Percentiles rank a stretch among this genome's conserved stretches.
Evolutionary conservation across 495 filamentous ascomycete genomes (phyloP).

Genomic region (Talaromyces wortmannii): DNA sequence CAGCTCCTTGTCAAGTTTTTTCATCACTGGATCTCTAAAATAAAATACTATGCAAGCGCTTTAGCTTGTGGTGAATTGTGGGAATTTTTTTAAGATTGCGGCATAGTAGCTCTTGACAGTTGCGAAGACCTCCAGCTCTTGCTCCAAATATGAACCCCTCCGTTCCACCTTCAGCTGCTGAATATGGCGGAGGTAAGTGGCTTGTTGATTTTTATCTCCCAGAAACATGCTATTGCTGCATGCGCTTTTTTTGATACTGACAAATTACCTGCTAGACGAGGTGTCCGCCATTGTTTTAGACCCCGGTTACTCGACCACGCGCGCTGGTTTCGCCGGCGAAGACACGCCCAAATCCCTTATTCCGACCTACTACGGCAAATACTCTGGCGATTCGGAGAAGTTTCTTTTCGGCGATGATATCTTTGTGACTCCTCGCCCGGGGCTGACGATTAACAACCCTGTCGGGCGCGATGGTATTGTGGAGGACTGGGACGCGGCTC

Average conservation of each 20-base stretch:
- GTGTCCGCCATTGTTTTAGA: conserved; percentile 95
- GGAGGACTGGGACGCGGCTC: conserved; percentile 92
- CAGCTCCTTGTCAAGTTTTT: no score
- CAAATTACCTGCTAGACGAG: conserved; percentile 57
- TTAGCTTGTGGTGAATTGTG: neutral
- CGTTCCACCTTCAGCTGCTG: conserved; percentile 54
- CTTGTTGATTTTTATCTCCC: conserved; percentile 7
- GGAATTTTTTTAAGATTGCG: neutral
- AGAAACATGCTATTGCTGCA: no score
- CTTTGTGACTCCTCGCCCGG: conserved; percentile 66
- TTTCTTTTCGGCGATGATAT: conserved; percentile 79
- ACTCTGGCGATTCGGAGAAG: conserved; percentile 49
- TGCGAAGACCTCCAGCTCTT: neutral
- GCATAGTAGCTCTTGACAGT: neutral
- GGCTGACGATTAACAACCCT: conserved; percentile 79
- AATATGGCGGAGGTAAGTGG: conserved; percentile 74
- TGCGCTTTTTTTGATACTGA: neutral
- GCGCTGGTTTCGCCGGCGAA: conserved; percentile 96
- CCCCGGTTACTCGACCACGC: conserved; percentile 80
- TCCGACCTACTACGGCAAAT: conserved; percentile 75
- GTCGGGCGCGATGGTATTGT: conserved; percentile 86
- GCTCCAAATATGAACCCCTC: conserved; percentile 34
- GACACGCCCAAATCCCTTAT: conserved; percentile 91
- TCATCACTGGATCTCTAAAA: no score
- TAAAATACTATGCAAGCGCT: neutral